phyloP scores from a whole-genome alignment of 2,329 filamentous ascomycete species.

The Pleoardoris graminearum region DNA sequence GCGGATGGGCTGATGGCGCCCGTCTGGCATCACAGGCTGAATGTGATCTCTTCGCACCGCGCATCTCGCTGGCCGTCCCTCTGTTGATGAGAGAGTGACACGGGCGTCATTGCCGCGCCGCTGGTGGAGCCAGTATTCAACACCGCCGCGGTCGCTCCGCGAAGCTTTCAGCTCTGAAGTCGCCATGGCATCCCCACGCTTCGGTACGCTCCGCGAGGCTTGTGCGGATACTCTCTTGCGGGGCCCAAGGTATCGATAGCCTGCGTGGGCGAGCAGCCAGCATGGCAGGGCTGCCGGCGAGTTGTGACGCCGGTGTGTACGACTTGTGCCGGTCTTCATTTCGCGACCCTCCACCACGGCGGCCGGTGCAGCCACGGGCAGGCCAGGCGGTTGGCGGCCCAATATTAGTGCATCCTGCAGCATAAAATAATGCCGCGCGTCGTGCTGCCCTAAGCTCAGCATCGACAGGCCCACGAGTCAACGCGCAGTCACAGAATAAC shows the following conservation, averaged over 20 bases:
- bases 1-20: constrained; percentile 38
- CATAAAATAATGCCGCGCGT: constrained; percentile 45
- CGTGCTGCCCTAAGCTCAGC: constrained; percentile 38
- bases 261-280: constrained; percentile 11
- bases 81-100: constrained; percentile 30
- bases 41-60: constrained; percentile 12
- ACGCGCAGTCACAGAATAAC: constrained; percentile 35
- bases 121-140: background rate
- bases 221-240: constrained; percentile 19
- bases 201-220: constrained; percentile 22
- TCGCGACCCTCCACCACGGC: constrained; percentile 26
- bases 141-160: constrained; percentile 7
- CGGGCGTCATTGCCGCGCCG: constrained; percentile 21
- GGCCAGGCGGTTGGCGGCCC: constrained; percentile 36
- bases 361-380: constrained; percentile 29
- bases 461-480: constrained; percentile 39
- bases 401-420: constrained; percentile 40
- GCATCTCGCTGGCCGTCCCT: constrained; percentile 4
- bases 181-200: background rate
- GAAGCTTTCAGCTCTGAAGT: constrained; percentile 7
- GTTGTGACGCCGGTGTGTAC: constrained; percentile 28
- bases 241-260: background rate
- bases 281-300: constrained; percentile 5
- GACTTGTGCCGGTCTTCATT: constrained; percentile 42
- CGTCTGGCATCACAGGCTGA: constrained; percentile 24